A percentile compares a stretch with the other conserved stretches of the same genome.
Evolutionary conservation across 192 early-diverging fungal genomes (phyloP).

Genomic region (Backusella liffmaniae): DNA sequence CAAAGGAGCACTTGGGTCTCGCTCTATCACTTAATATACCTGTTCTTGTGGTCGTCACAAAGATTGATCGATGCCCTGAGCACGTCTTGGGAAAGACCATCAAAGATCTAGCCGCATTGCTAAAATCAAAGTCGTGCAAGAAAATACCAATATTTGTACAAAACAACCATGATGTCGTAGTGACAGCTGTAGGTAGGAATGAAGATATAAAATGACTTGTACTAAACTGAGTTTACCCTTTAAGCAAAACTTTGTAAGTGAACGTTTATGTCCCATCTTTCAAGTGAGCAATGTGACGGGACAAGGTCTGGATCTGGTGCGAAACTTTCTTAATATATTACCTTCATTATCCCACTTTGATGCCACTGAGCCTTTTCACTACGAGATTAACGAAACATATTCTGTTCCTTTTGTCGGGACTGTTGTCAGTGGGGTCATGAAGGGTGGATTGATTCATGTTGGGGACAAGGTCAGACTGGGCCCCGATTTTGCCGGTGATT

Average conservation of each 20-base stretch:
- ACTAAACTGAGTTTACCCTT: too few relatives aligned
- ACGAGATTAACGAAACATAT: constrained; percentile 89
- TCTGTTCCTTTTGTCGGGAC: constrained; percentile 90
- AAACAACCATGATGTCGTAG: constrained; percentile 70
- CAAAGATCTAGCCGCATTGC: constrained; percentile 76
- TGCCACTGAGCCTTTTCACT: constrained; percentile 58
- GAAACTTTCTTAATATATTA: constrained; percentile 84
- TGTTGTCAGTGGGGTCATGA: constrained; percentile 82
- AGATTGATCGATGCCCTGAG: constrained; percentile 91
- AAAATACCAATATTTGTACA: constrained; percentile 90
- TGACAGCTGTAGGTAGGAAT: constrained; percentile 56
- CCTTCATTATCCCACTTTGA: constrained; percentile 65
- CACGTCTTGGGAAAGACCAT: constrained; percentile 83
- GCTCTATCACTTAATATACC: constrained; percentile 85
- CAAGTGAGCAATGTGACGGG: constrained; percentile 91
- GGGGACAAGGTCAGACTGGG: constrained; percentile 85
- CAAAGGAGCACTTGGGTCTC: constrained; percentile 90
- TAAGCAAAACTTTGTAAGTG: constrained; percentile 73
- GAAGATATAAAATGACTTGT: background rate
- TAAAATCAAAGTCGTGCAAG: constrained; percentile 87
- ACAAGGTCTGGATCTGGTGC: constrained; percentile 61
- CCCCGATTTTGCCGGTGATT: constrained; percentile 82
- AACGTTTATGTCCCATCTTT: constrained; percentile 93
- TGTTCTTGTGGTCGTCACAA: constrained; percentile 91
- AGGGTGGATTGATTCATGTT: constrained; percentile 62